Percentiles rank a stretch among this genome's conserved stretches.
phyloP scores from a whole-genome alignment of 164 flowering plant species.

The Tinospora cordifolia region DNA sequence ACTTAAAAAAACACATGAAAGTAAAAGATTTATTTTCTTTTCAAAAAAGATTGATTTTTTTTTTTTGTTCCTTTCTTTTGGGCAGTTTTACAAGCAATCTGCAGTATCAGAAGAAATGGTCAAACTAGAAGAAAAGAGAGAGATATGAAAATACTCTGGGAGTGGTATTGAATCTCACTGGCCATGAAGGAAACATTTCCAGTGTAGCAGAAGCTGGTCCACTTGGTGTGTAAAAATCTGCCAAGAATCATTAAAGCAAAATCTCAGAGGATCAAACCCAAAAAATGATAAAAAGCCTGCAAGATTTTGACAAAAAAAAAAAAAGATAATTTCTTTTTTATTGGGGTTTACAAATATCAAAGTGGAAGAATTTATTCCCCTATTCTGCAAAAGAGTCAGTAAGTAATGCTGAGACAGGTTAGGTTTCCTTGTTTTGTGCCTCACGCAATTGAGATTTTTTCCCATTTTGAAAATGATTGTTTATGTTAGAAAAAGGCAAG shows the following conservation, averaged over 20 bases:
- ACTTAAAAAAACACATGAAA: no score
- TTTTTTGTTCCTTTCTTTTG: background rate
- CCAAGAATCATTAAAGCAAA: conserved; percentile 47
- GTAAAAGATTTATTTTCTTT: no score
- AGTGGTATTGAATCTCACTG: conserved; percentile 65
- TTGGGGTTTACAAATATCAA: conserved; percentile 14
- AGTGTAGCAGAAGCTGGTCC: conserved; percentile 85
- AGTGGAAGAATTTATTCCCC: conserved; percentile 24
- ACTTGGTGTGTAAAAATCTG: conserved; percentile 69
- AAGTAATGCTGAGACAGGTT: conserved; percentile 28
- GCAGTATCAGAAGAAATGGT: conserved; percentile 23
- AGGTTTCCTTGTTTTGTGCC: conserved; percentile 50
- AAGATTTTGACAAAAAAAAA: conserved; percentile 3
- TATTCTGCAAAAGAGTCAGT: conserved; percentile 48
- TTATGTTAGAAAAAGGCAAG: conserved; percentile 43
- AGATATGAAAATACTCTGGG: conserved; percentile 35
- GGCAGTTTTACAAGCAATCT: background rate
- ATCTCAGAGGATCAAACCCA: conserved; percentile 37
- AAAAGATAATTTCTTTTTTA: no score
- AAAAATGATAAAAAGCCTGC: conserved; percentile 15
- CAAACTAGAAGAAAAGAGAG: no score
- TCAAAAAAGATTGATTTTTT: no score
- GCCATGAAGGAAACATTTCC: conserved; percentile 97
- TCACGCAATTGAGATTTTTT: conserved; percentile 50
- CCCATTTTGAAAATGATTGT: conserved; percentile 52